Evolutionary conservation across 208 protist species (phyloP), one percentile per base, ranked within the genome.

Genomic region (Wallacemonas sp.): DNA sequence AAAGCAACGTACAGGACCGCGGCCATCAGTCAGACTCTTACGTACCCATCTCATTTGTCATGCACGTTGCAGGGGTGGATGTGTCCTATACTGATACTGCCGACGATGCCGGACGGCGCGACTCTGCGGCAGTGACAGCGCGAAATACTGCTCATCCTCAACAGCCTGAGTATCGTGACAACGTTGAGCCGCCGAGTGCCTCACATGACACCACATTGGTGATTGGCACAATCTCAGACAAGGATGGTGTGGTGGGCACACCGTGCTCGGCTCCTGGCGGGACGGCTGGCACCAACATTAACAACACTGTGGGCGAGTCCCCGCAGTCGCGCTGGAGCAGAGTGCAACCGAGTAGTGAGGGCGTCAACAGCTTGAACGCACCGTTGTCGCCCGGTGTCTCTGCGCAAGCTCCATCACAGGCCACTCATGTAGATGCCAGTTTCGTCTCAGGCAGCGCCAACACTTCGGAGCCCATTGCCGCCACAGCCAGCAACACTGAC

Each of bases 1-100:
- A n/a, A n/a, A n/a, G n/a, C 17, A 6, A 39, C 5, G 26, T 19
- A 21, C 5, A 12, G 19, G 41, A 46, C 41, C 17, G 1, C 0
- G 15, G 19, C 15, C 41, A 21, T n/a, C 19, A 8, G 13, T 38
- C 50, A 4, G 50, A 37, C 29, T 3, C 21, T 6, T 38, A 57
- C 50, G 32, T 24, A 34, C 50, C 50, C 0, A 57, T 57, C 17
- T 57, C 50, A 19, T 57, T 57, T 27, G 50, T 57, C 32, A 57
- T 57, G 50, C 50, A 57, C 29, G 17, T 57, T 37, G 50, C 50
- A 6, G 50, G 50, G 12, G 8, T 57, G 29, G 50, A 57, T 1
- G 50, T 57, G 15, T 15, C 50, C 4, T 38, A 57, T n/a, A 38
- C 50, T 10, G 50, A 57, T 24, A 32, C 6, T 21, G 30, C 30